These are phyloP conservation scores for Eremothecium coryli DNA, from an alignment of 1,139 yeast species.

Conservation along the genomic window DNA sequence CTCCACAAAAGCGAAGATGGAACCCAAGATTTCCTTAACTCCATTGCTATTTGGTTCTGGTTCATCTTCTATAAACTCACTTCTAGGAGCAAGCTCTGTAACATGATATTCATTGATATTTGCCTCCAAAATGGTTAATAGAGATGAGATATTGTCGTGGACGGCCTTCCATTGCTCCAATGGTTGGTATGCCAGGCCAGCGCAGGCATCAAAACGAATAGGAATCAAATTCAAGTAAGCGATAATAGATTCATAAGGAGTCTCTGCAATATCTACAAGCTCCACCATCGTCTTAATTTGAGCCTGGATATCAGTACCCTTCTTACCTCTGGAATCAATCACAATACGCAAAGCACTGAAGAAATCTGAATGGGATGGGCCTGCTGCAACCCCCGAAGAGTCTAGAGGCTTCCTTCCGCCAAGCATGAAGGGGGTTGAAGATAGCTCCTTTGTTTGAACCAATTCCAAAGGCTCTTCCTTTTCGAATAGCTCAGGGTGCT, in stretches of 20 bases:
- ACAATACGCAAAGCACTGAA: conserved; percentile 68
- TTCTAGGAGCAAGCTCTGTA: conserved; percentile 63
- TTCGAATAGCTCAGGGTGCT: conserved; percentile 67
- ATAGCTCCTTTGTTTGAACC: conserved; percentile 26
- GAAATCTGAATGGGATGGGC: conserved; percentile 38
- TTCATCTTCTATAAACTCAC: conserved; percentile 73
- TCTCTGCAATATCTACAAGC: conserved; percentile 43
- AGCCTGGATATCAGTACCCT: conserved; percentile 76
- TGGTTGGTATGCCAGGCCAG: conserved; percentile 67
- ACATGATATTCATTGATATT: conserved; percentile 54
- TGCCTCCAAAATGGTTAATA: conserved; percentile 61
- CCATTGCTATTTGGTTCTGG: conserved; percentile 64
- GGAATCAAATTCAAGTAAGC: conserved; percentile 79
- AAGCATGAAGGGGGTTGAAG: conserved; percentile 23
- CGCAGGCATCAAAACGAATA: conserved; percentile 71
- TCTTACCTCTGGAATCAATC: conserved; percentile 90
- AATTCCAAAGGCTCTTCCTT: conserved; percentile 35
- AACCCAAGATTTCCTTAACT: conserved; percentile 68
- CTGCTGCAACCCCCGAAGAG: conserved; percentile 21
- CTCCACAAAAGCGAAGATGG: conserved; percentile 78
- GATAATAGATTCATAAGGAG: conserved; percentile 69
- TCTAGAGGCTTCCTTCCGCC: conserved; percentile 34
- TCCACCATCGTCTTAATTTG: conserved; percentile 67
- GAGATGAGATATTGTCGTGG: conserved; percentile 49
- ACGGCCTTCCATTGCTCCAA: conserved; percentile 72